Evolutionary conservation across 2,329 filamentous ascomycete species (phyloP).

Genomic region (Cylindrodendrum hubeiense): DNA sequence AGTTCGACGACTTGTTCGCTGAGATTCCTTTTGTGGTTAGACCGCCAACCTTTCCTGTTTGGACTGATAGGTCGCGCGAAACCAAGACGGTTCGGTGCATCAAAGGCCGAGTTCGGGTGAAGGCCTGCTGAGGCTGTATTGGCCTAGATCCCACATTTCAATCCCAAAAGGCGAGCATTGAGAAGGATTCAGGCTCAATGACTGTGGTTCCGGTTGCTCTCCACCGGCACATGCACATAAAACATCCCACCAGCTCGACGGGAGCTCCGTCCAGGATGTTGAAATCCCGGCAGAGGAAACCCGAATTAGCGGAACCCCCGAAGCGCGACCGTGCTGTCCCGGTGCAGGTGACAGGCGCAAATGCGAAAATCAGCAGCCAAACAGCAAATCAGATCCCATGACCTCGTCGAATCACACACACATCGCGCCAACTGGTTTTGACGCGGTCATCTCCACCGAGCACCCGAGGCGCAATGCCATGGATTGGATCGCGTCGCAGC

Average conservation of each 20-base stretch:
- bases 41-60: background rate
- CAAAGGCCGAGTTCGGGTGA: no score
- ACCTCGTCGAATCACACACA: background rate
- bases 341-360: background rate
- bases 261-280: background rate
- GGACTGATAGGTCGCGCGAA: background rate
- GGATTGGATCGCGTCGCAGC: background rate
- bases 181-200: background rate
- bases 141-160: background rate
- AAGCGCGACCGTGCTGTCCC: background rate
- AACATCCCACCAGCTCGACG: background rate
- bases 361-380: background rate
- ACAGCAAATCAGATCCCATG: background rate
- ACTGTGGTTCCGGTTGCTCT: background rate
- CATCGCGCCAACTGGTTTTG: background rate
- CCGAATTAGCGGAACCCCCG: constrained; percentile 3
- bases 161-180: background rate
- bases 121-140: background rate
- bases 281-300: background rate
- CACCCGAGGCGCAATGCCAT: constrained; percentile 6
- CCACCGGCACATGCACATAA: background rate
- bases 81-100: background rate
- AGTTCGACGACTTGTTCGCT: background rate
- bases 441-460: background rate
- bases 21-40: background rate